These are phyloP conservation scores for Wickerhamomyces chambardii DNA, from an alignment of 805 yeast species.

Conservation along the genomic window DNA sequence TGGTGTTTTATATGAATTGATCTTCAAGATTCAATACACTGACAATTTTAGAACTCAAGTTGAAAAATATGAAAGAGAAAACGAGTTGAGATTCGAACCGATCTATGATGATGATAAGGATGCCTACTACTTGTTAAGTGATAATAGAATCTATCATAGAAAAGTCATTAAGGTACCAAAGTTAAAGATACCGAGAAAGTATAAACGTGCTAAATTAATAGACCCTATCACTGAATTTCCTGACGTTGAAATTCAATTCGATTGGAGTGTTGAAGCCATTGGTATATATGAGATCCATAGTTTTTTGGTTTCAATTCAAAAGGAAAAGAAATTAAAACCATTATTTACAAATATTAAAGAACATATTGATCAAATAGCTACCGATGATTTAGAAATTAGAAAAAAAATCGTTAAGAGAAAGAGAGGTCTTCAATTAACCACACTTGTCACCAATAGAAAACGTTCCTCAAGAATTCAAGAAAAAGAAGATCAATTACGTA, in stretches of 20 bases:
- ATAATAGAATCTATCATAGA: slow-evolving; percentile 40
- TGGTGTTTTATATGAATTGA: slow-evolving; percentile 35
- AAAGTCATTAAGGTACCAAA: slow-evolving; percentile 19
- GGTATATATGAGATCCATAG: slow-evolving; percentile 34
- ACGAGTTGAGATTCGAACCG: slow-evolving; percentile 22
- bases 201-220: slow-evolving; percentile 17
- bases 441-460: slow-evolving; percentile 58
- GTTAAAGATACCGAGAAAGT: slow-evolving; percentile 25
- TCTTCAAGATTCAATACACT: slow-evolving; percentile 31
- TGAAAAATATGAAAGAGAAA: slow-evolving; percentile 26
- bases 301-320: slow-evolving; percentile 18
- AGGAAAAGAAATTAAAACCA: slow-evolving; percentile 20
- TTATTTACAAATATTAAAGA: slow-evolving; percentile 21
- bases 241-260: slow-evolving; percentile 26
- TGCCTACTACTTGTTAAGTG: slow-evolving; percentile 34
- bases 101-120: slow-evolving; percentile 14
- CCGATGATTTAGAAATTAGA: slow-evolving; percentile 43
- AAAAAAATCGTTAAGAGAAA: slow-evolving; percentile 43
- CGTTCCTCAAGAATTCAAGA: slow-evolving; percentile 69
- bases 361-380: slow-evolving; percentile 24
- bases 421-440: slow-evolving; percentile 56
- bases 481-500: slow-evolving; percentile 47
- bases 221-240: slow-evolving; percentile 17
- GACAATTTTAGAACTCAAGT: slow-evolving; percentile 38
- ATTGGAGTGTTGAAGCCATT: slow-evolving; percentile 31